Evolutionary conservation across 345 rosid genomes (phyloP), one percentile per base, ranked within the genome.

Genomic region (Brassica cretica): DNA sequence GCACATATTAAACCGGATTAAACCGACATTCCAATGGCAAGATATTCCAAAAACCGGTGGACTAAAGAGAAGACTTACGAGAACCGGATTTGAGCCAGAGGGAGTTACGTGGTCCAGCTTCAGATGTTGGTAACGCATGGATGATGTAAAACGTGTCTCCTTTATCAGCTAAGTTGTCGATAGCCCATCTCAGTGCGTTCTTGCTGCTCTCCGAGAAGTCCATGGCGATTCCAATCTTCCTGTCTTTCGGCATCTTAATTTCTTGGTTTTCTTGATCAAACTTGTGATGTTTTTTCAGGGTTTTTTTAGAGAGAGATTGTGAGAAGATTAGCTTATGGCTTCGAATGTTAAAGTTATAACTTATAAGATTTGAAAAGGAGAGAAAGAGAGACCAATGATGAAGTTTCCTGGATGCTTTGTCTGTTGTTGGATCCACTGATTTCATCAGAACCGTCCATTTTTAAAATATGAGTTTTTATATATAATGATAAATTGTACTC

Each of bases 201-300:
- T 91, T 95, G 94, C 99, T 95, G 89, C 96, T 90, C 41, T 61
- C 77, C 0, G 99, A 95, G 89, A 91, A 95, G 72, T 95, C 99
- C 98, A 95, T 79, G 6, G 97, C 98, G 78, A 93, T 86, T 0
- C 98, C 98, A 6, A 91, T 82, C 29, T 58, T 90, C 80, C 89
- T 88, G 32, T 89, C 97, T 14, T 86, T 86, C 2, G 82, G 37
- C 92, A 93, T 89, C 82, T 82, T 21, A 21, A 21, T 21, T 89
- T 65, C 68, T 68, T 63, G 66, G 4, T 37, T 44, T 61, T 65
- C 67, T 73, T 37, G 55, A 35, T 65, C 27, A 18, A 55, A 25
- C 41, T 30, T 64, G 51, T 35, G 51, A 35, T 55, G 14, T 11
- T 33, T 4, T 12, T 66, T 60, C n/a, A n/a, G 66, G 39, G 14